Percentiles rank a stretch among this genome's conserved stretches.
These are phyloP conservation scores for Colletotrichum scovillei DNA, from an alignment of 2,329 filamentous ascomycete genomes.

Conservation along the genomic window DNA sequence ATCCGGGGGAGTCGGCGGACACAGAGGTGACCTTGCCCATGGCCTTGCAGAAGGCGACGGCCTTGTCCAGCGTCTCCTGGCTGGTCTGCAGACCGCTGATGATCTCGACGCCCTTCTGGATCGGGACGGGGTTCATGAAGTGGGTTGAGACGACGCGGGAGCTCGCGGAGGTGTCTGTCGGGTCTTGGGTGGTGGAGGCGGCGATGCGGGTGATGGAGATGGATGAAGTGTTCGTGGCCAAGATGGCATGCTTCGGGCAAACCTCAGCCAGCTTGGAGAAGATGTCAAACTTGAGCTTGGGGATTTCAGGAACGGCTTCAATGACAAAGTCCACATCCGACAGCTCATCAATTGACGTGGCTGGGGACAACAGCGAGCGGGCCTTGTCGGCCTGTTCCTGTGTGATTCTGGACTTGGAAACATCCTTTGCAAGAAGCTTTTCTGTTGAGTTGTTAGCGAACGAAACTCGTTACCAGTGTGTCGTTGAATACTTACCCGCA, in stretches of 20 bases:
- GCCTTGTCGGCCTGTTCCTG: constrained; percentile 82
- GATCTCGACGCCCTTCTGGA: constrained; percentile 98
- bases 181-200: constrained; percentile 82
- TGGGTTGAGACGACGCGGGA: constrained; percentile 95
- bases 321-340: constrained; percentile 95
- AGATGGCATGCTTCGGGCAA: constrained; percentile 85
- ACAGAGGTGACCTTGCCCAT: constrained; percentile 95
- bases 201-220: constrained; percentile 98
- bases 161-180: constrained; percentile 82
- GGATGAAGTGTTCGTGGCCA: constrained; percentile 98
- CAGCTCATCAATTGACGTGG: constrained; percentile 81
- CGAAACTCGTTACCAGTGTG: not conserved
- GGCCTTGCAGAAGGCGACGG: constrained; percentile 85
- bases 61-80: constrained; percentile 81
- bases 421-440: constrained; percentile 93
- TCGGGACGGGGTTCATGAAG: constrained; percentile 98
- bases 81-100: constrained; percentile 95
- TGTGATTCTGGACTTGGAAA: constrained; percentile 86
- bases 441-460: constrained; percentile 61
- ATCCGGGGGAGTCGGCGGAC: constrained; percentile 91
- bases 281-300: constrained; percentile 86
- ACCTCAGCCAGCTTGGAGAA: constrained; percentile 86
- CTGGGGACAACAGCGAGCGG: constrained; percentile 75
- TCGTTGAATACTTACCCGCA: constrained; percentile 69
- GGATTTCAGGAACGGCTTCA: constrained; percentile 95